Conservation (phyloP, 176 grass and related monocot genomes). For the Miscanthus lutarioriparius region DNA sequence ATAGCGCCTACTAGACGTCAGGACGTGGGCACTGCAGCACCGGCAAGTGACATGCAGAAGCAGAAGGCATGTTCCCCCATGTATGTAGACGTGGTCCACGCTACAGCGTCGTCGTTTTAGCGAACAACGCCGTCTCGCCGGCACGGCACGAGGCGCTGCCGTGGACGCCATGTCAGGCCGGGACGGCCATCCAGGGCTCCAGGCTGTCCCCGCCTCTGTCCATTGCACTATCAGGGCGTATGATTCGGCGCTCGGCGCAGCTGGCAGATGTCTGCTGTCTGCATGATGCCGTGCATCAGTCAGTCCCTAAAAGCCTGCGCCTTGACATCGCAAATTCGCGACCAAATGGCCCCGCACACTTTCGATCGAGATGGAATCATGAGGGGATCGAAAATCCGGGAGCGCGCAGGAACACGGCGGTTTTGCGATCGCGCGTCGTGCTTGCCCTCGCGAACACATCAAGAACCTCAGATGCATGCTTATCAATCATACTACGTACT, state of each 20-base stretch:
- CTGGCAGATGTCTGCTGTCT: background rate
- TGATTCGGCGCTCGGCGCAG: background rate
- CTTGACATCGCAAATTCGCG: background rate
- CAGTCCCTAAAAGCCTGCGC: background rate
- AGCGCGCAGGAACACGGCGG: background rate
- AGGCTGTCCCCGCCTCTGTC: background rate
- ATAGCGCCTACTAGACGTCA: too few relatives aligned
- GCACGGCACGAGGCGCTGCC: slow-evolving; percentile 1
- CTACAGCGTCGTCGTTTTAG: background rate
- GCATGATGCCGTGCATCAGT: background rate
- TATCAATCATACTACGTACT: background rate
- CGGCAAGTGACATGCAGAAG: background rate
- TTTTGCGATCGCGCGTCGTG: background rate
- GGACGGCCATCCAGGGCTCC: background rate
- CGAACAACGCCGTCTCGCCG: background rate
- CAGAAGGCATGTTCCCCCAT: background rate
- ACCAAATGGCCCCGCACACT: background rate
- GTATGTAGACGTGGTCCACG: background rate
- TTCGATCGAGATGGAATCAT: background rate
- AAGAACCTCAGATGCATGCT: background rate
- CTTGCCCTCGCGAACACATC: background rate
- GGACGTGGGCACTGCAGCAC: background rate
- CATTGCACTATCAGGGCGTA: background rate
- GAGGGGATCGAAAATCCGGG: background rate
- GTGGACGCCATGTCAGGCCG: background rate